Evolutionary conservation across 257 asterid genomes (phyloP).

Genomic region (Nicotiana paniculata): DNA sequence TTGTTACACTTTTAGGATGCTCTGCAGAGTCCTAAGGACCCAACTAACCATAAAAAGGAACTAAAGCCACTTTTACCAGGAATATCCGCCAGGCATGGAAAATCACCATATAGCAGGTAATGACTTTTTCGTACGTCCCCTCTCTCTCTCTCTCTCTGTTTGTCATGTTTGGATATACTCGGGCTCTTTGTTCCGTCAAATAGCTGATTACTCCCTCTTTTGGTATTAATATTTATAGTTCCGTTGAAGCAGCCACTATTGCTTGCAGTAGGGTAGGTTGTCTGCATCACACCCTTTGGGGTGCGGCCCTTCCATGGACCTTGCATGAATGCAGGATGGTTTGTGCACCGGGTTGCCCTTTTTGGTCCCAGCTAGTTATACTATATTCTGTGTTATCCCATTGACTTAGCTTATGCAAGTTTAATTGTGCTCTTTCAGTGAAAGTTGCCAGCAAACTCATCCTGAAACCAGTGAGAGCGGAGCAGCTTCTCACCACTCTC

Average conservation of each 20-base stretch:
- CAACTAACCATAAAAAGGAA: slow-evolving; percentile 28
- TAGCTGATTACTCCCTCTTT: background rate
- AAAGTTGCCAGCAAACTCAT: slow-evolving; percentile 30
- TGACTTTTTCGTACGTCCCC: background rate
- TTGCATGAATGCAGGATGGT: too few relatives aligned
- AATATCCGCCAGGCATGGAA: slow-evolving; percentile 29
- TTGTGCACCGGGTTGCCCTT: too few relatives aligned
- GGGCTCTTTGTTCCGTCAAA: background rate
- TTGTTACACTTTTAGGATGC: slow-evolving; percentile 28
- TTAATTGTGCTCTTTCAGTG: slow-evolving; percentile 24
- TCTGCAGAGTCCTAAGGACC: slow-evolving; percentile 23
- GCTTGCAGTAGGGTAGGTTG: too few relatives aligned
- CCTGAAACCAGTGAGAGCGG: slow-evolving; percentile 27
- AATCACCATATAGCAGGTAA: slow-evolving; percentile 34
- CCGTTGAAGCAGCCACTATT: too few relatives aligned
- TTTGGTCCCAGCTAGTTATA: background rate
- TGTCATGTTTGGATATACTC: background rate
- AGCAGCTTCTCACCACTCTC: slow-evolving; percentile 38
- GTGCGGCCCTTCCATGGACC: too few relatives aligned
- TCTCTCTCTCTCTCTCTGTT: background rate
- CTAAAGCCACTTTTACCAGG: slow-evolving; percentile 25
- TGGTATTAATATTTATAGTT: background rate
- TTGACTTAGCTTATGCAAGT: background rate
- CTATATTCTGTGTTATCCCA: background rate
- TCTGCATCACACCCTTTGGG: too few relatives aligned